phyloP scores from a whole-genome alignment of 2,329 filamentous ascomycete genomes.

The Fusarium piperis region DNA sequence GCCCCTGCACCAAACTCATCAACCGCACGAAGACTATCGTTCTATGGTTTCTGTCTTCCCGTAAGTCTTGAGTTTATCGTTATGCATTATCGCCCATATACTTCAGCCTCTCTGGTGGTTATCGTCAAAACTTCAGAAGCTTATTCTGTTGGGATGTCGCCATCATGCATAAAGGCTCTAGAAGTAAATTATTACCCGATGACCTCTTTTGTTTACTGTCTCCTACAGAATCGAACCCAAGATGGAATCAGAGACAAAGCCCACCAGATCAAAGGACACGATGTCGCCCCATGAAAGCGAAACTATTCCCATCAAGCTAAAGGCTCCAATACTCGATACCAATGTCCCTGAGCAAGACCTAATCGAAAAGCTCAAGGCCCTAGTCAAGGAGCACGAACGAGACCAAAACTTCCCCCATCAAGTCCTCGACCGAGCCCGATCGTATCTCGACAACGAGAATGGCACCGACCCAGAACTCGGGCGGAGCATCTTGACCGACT shows the following conservation, averaged over 20 bases:
- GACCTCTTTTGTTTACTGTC: neutral
- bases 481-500: slow-evolving; percentile 29
- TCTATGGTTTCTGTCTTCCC: neutral
- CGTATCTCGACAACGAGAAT: slow-evolving; percentile 47
- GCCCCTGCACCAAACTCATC: neutral
- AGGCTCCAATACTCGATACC: too few relatives aligned
- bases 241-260: neutral
- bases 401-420: slow-evolving; percentile 59
- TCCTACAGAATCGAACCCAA: too few relatives aligned
- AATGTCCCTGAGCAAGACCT: neutral
- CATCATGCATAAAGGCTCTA: neutral
- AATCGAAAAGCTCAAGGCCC: slow-evolving; percentile 9
- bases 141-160: neutral
- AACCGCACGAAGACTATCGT: neutral
- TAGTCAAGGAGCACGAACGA: slow-evolving; percentile 53
- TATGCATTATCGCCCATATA: neutral
- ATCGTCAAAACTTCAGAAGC: neutral
- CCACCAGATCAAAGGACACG: neutral
- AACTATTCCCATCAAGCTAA: neutral
- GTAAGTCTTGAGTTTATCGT: neutral
- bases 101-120: neutral
- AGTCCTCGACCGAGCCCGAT: slow-evolving; percentile 52
- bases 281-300: neutral
- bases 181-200: neutral
- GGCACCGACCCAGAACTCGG: slow-evolving; percentile 29